Percentiles rank a stretch among this genome's conserved stretches.
phyloP scores from a whole-genome alignment of 208 protist species.

The Leishmania turanica region DNA sequence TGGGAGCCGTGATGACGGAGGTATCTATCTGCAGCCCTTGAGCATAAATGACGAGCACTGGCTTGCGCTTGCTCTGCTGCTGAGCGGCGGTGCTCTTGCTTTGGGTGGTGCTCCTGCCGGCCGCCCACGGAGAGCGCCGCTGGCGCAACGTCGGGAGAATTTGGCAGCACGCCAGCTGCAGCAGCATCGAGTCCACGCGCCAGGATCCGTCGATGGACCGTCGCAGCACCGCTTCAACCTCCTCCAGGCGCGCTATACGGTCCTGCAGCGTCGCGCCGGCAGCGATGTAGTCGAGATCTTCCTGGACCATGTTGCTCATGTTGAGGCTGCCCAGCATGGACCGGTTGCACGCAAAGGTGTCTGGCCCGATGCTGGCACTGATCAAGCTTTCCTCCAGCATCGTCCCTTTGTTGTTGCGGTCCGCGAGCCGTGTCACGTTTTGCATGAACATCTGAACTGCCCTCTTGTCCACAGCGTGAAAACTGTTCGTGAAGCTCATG shows the following conservation, averaged over 20 bases:
- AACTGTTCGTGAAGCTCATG: slow-evolving; percentile 81
- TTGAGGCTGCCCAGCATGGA: slow-evolving; percentile 5
- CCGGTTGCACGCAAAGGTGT: neutral
- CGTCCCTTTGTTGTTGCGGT: slow-evolving; percentile 24
- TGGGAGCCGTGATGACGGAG: slow-evolving; percentile 17
- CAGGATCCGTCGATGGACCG: slow-evolving; percentile 66
- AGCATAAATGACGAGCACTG: slow-evolving; percentile 68
- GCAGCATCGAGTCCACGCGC: slow-evolving; percentile 56
- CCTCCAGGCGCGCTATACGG: slow-evolving; percentile 51
- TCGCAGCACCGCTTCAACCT: slow-evolving; percentile 64
- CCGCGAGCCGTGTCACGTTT: slow-evolving; percentile 42
- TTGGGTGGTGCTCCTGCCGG: neutral
- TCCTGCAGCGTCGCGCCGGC: slow-evolving; percentile 39
- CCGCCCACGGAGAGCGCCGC: slow-evolving; percentile 34
- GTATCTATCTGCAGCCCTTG: slow-evolving; percentile 52
- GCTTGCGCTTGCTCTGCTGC: slow-evolving; percentile 7
- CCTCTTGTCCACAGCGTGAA: slow-evolving; percentile 52
- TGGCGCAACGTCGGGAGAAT: slow-evolving; percentile 76
- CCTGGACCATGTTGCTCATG: slow-evolving; percentile 23
- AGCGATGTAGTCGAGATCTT: slow-evolving; percentile 57
- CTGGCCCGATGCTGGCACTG: slow-evolving; percentile 2
- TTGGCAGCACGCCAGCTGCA: slow-evolving; percentile 55
- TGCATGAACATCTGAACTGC: slow-evolving; percentile 59
- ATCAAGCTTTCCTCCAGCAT: slow-evolving; percentile 59
- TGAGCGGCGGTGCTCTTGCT: neutral